Evolutionary conservation across 2,329 filamentous ascomycete species (phyloP).

Genomic region (Aspergillus novofumigatus): DNA sequence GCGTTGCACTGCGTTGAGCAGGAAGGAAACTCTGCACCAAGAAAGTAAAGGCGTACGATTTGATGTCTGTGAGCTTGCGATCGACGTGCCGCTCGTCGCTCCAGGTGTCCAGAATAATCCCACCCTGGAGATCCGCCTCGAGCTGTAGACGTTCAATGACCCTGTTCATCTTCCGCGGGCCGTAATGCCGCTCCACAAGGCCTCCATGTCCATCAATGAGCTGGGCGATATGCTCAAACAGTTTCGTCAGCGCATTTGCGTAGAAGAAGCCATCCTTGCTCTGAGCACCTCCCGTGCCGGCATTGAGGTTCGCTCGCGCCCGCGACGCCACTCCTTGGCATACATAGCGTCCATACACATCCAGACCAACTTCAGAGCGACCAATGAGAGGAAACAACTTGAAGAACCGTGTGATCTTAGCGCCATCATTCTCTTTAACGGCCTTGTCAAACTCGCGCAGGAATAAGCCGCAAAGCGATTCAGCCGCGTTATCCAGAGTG

Average conservation of each 20-base stretch:
- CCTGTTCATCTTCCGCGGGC: constrained; percentile 83
- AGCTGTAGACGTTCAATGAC: constrained; percentile 91
- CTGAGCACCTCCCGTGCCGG: constrained; percentile 56
- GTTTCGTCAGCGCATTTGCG: constrained; percentile 78
- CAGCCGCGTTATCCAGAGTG: constrained; percentile 80
- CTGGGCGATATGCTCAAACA: constrained; percentile 97
- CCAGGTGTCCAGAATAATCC: constrained; percentile 94
- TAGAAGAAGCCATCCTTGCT: constrained; percentile 83
- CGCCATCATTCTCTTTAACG: constrained; percentile 77
- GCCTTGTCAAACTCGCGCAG: constrained; percentile 93
- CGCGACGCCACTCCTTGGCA: constrained; percentile 88
- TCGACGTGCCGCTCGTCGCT: constrained; percentile 81
- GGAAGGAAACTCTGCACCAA: constrained; percentile 90
- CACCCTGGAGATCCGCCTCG: constrained; percentile 93
- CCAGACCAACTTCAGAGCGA: constrained; percentile 79
- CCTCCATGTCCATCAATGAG: constrained; percentile 90
- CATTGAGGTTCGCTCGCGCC: constrained; percentile 75
- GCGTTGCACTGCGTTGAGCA: constrained; percentile 61
- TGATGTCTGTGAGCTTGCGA: constrained; percentile 86
- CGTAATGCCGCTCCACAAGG: constrained; percentile 91
- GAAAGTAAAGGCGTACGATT: constrained; percentile 96
- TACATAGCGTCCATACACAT: constrained; percentile 93
- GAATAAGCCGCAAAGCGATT: constrained; percentile 86
- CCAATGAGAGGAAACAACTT: constrained; percentile 95
- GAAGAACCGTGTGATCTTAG: constrained; percentile 92